Percentiles rank a stretch among this genome's conserved stretches.
Conservation (phyloP, 805 yeast species). For the Maudiozyma turicensis region DNA sequence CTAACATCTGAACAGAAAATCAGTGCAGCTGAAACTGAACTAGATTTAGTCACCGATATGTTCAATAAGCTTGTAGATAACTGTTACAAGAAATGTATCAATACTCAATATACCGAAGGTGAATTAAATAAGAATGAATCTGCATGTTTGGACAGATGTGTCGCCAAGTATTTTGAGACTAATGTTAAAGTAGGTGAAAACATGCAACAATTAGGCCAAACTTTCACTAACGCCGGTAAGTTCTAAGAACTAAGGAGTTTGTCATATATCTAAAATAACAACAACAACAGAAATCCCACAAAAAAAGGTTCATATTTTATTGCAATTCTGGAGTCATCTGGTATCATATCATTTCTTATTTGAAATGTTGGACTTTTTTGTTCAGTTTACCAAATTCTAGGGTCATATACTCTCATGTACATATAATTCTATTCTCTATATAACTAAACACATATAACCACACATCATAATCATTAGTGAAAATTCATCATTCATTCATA, state of each 20-base stretch:
- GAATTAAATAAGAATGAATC: conserved; percentile 73
- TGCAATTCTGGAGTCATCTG: too few relatives aligned
- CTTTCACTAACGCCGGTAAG: conserved; percentile 31
- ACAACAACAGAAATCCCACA: background rate
- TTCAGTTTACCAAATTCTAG: too few relatives aligned
- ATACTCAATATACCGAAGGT: conserved; percentile 53
- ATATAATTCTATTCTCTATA: too few relatives aligned
- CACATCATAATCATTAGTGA: too few relatives aligned
- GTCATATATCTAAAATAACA: background rate
- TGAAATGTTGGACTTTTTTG: too few relatives aligned
- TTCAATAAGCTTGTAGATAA: conserved; percentile 85
- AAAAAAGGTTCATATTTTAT: too few relatives aligned
- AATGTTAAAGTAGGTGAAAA: conserved; percentile 89
- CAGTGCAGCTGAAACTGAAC: conserved; percentile 90
- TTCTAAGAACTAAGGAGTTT: conserved; percentile 5
- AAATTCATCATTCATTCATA: too few relatives aligned
- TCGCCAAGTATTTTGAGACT: conserved; percentile 86
- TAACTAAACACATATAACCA: too few relatives aligned
- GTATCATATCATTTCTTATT: too few relatives aligned
- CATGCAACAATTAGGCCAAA: conserved; percentile 44
- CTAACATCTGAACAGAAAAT: conserved; percentile 65
- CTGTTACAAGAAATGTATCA: conserved; percentile 82
- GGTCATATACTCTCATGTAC: too few relatives aligned
- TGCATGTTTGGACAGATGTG: conserved; percentile 90
- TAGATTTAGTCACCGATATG: conserved; percentile 97